Base-by-base conservation (phyloP, 2,329 filamentous ascomycete genomes). In the Parastagonospora avenae region DNA sequence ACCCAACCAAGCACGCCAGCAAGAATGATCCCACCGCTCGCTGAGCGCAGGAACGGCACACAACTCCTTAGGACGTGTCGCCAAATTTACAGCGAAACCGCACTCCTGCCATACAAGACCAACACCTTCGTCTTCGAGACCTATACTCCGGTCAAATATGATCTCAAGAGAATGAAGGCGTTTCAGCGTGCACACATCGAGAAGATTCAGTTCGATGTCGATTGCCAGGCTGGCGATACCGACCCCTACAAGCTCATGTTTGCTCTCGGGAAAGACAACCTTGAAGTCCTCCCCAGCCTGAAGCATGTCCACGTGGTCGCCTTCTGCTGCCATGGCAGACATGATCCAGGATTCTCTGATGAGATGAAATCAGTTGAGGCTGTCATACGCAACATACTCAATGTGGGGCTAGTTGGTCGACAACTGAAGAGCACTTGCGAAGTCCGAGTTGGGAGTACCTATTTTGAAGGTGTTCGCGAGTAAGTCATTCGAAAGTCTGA, bases 1-100 rank as follows among this genome's bases (percentile, higher is more conserved):
- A 3, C 19, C 19, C 19, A 24, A 5, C 19, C 3, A 24, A 24
- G 3, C 5, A 24, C 19, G 3, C 3, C 7, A 32, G 2, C 3
- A 38, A 12, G 14, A 38, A 9, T 28, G 24, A 24, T 30, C 27
- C n/a, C 10, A 16, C 12, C 4, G 19, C n/a, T 29, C 42, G 28
- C n/a, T 8, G 36, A 7, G n/a, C 28, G 7, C 24, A 19, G 4
- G 28, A 16, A 16, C 29, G 29, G 8, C 10, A 32, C n/a, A 19
- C 10, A 11, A 9, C 4, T 44, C 4, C 31, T 44, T 2, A 16
- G 74, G 64, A 12, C 72, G 10, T 55, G 28, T 28, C 42, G 31
- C 8, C 1, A 40, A 7, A 42, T 51, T 9, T 36, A 44, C 15
- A 7, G 3, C 2, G 41, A 42, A 30, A 24, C 30, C 4, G 28